Evolutionary conservation across 805 yeast species (phyloP).

Genomic region (Dipodascus albidus): DNA sequence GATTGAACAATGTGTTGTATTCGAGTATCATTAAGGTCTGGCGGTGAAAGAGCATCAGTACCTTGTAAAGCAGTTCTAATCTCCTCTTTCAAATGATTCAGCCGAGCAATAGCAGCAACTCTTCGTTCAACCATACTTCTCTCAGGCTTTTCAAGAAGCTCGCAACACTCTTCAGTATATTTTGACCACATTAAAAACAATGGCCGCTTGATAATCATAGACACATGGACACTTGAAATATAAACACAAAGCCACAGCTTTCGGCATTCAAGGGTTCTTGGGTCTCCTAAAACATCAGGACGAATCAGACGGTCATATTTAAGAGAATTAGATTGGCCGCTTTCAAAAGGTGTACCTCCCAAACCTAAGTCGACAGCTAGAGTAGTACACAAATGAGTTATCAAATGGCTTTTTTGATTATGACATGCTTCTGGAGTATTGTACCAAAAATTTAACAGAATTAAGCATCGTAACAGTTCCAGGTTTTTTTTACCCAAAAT

Average conservation of each 20-base stretch:
- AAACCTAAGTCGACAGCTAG: constrained; percentile 71
- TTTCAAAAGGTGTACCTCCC: constrained; percentile 31
- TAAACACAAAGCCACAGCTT: constrained; percentile 48
- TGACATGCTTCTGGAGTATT: constrained; percentile 74
- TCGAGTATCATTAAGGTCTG: not conserved
- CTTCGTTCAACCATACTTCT: not conserved
- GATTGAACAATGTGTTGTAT: not conserved
- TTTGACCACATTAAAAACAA: constrained; percentile 28
- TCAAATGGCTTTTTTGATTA: constrained; percentile 64
- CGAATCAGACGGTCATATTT: constrained; percentile 24
- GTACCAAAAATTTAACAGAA: constrained; percentile 65
- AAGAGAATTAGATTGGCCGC: constrained; percentile 14
- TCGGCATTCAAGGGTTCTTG: constrained; percentile 35
- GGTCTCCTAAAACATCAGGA: constrained; percentile 30
- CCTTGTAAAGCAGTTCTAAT: not conserved
- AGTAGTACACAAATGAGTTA: constrained; percentile 51
- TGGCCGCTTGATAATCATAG: constrained; percentile 54
- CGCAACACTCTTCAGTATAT: constrained; percentile 2
- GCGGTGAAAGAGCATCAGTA: constrained; percentile 13
- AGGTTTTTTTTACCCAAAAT: constrained; percentile 59
- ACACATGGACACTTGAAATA: constrained; percentile 48
- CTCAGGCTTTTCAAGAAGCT: not conserved
- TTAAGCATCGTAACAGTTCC: constrained; percentile 52
- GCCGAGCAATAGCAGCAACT: not conserved
- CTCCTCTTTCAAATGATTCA: constrained; percentile 1